Base-by-base conservation (phyloP, 345 rosid species). In the Linum usitatissimum region DNA sequence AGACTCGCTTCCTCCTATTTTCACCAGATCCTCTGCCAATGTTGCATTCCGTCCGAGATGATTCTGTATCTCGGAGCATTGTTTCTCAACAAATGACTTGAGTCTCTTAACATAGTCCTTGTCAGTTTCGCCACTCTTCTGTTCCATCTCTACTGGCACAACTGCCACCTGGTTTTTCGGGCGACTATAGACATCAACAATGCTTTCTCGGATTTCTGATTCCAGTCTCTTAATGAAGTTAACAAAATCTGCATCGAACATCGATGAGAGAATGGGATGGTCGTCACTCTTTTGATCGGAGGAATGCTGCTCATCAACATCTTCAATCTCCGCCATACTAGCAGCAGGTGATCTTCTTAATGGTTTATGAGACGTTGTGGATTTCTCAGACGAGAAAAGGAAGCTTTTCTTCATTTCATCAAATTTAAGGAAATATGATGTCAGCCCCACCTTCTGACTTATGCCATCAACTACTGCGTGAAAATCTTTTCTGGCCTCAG, bases 401-500 rank as follows among this genome's bases (percentile, higher is more conserved):
- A 69, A 76, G 78, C 85, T 90, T 67, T 76, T 84, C 78, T 81
- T 84, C 99, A 90, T 86, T 75, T 90, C 96, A 31, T 94, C 97
- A 21, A 90, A 86, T 72, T 83, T 90, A 54, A 85, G 71, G 59
- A 94, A 83, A 76, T 72, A 94, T 38, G 86, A 73, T 15, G 97
- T 84, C 31, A 90, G 86, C 59, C 97, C 99, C 53, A 90, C 65
- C 84, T 88, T 88, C 84, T 88, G 92, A 77, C 92, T 80, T 70
- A 94, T 71, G 64, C 81, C 78, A 81, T 94, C 97, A 68, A 91
- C 95, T 57, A 94, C 67, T 38, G 89, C 57, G 63, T 79, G 83
- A 60, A 89, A 75, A 77, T 94, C 96, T 72, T 73, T 93, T 64
- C 91, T 97, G 60, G 68, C 78, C 68, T 84, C 97, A 60, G 69